A percentile compares a stretch with the other conserved stretches of the same genome.
These are phyloP conservation scores for Chromera velia DNA, from an alignment of 73 alveolate genomes.

Conservation along the genomic window DNA sequence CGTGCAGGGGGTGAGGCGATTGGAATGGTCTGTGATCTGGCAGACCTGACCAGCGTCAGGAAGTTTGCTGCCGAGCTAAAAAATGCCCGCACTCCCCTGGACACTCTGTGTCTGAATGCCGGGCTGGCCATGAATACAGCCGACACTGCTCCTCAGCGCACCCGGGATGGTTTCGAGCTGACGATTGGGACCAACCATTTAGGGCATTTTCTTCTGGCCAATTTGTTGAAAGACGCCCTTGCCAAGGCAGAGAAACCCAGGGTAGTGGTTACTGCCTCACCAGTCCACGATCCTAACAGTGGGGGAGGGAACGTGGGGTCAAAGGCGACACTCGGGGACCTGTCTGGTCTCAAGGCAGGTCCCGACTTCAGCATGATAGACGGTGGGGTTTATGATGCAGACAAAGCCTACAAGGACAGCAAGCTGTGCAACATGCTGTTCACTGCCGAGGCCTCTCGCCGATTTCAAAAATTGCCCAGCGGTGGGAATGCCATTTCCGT, in stretches of 20 bases:
- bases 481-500: not conserved
- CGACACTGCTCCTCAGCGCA: no score
- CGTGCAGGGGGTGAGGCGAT: no score
- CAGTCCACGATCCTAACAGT: not conserved
- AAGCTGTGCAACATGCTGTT: slow-evolving; percentile 1
- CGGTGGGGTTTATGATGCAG: not conserved
- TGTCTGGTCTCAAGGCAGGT: not conserved
- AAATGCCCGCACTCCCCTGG: not conserved
- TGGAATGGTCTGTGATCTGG: not conserved
- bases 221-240: not conserved
- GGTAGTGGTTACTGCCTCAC: not conserved
- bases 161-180: not conserved
- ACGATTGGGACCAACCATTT: not conserved
- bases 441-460: not conserved
- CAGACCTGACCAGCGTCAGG: not conserved
- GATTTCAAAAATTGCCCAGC: not conserved
- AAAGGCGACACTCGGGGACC: not conserved
- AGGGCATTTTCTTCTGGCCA: not conserved
- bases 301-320: not conserved
- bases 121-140: no score
- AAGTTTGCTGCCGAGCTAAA: not conserved
- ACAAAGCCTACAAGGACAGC: not conserved
- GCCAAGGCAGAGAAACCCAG: not conserved
- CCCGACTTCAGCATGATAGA: not conserved
- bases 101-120: not conserved